Base-by-base conservation (phyloP, 2,329 filamentous ascomycete genomes). In the Catunica adiposa region DNA sequence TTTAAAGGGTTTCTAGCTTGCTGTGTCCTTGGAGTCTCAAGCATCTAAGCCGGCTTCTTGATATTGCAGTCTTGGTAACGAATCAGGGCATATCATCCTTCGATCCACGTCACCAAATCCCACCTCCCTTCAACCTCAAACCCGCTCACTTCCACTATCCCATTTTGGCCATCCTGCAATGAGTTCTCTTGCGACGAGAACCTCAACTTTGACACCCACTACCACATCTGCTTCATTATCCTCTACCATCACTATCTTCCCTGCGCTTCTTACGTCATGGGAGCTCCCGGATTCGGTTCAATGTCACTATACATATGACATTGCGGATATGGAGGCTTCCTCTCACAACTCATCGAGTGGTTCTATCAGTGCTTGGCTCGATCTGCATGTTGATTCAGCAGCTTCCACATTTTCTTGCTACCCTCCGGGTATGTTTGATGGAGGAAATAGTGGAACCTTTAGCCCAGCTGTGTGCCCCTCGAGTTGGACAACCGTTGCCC, bases 371-470 rank as follows among this genome's bases (percentile, higher is more conserved):
- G 69, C 68, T 26, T 70, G 65, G 62, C 61, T 71, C 14, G 69
- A 71, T 55, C 56, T 69, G 38, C 64, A 68, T 47, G 66, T 69
- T 6, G 62, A 65, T 20, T 57, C 63, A n/a, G 66, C 62, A 8
- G 67, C 67, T 5, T 68, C 62, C 29, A 68, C 67, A 1, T 61
- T 70, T 48, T 69, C 69, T 2, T 71, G 69, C 56, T 71, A 71
- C 56, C 69, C 69, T 0, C 63, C 68, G 37, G 65, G 66, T 60
- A 71, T 71, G 69, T 70, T 71, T 54, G 61, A 60, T 3, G 62
- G 63, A 14, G 65, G 63, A 11, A 64, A 65, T 20, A 70, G 67
- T 3, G 69, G 69, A 22, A 64, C 69, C 3, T 71, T 69, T 37
- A 70, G 69, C 51, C 69, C 69, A 8, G 69, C 64, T 1, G 67